phyloP scores from a whole-genome alignment of 768 basidiomycete species.

The Panus rudis region DNA sequence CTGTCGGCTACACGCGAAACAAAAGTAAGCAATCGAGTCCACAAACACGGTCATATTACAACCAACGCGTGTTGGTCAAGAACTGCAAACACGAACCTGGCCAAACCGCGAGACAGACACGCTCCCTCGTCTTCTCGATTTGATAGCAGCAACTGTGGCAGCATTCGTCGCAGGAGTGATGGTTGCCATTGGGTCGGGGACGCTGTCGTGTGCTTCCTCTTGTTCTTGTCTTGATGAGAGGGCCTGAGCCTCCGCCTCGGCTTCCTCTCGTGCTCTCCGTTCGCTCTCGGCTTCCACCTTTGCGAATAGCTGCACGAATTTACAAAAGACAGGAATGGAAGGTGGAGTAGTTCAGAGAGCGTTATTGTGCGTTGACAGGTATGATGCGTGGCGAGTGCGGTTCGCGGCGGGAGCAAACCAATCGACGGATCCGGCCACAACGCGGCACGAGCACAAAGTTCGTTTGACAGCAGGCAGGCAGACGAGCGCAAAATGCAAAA shows the following conservation, averaged over 20 bases:
- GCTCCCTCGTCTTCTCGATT: slow-evolving; percentile 36
- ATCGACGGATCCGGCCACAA: too few species aligned
- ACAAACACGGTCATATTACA: background rate
- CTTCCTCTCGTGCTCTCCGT: slow-evolving; percentile 37
- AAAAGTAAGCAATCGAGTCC: background rate
- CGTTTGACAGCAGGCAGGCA: too few species aligned
- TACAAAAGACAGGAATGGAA: too few species aligned
- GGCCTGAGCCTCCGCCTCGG: slow-evolving; percentile 6
- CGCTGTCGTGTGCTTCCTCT: slow-evolving; percentile 13
- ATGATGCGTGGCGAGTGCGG: too few species aligned
- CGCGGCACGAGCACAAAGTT: too few species aligned
- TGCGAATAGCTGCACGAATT: slow-evolving; percentile 41
- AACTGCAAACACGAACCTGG: slow-evolving; percentile 33
- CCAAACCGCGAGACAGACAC: slow-evolving; percentile 58
- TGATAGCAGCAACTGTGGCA: background rate
- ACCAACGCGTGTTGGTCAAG: background rate
- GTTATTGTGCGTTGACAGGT: too few species aligned
- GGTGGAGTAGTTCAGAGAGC: too few species aligned
- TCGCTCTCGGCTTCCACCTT: slow-evolving; percentile 53
- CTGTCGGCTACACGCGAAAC: background rate
- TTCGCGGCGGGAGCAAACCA: too few species aligned
- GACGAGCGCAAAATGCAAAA: too few species aligned
- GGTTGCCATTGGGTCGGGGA: background rate
- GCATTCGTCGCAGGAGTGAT: slow-evolving; percentile 2
- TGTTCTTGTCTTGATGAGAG: slow-evolving; percentile 3